Evolutionary conservation across 129 eudicot genomes (phyloP), one percentile per base, ranked within the genome.

Genomic region (Centaurea solstitialis): DNA sequence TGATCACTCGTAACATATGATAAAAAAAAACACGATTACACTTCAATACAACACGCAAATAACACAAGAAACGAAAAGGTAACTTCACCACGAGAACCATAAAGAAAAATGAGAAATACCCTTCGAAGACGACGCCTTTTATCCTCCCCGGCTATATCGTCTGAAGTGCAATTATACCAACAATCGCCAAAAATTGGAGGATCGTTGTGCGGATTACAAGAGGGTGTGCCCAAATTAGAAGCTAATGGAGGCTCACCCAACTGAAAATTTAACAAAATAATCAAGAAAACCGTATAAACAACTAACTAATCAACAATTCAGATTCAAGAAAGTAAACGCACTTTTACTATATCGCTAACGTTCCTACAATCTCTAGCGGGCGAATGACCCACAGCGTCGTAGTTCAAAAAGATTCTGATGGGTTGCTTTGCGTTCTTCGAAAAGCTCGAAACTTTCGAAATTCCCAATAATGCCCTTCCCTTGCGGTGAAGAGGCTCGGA

Each of bases 311-410:
- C 37, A 15, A 9, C 8, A 76, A 37, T 9, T 66, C 71, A 70
- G 59, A 9, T 6, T 78, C 70, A 84, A 79, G 77, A 64, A 81
- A 59, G 20, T 23, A 35, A 28, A 85, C 91, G 81, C 68, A 81
- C 98, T 97, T 95, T 95, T 4, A 95, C 98, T 72, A 91, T 89
- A 74, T 90, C 93, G 22, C 99, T 97, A 76, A 93, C 87, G 43
- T 82, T 88, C 57, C 91, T 87, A 72, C 98, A 95, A 70, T 95
- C 99, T 87, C 99, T 89, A 86, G 94, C 99, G 15, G 97, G 90
- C 33, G 98, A 95, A 79, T 91, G 99, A 40, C 99, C 99, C 76
- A 95, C 99, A 57, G 99, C 99, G 77, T 95, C 99, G 80, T 92
- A 95, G 71, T 95, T 95, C 79, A 95, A 86, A 81, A 84, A 92